Conservation (phyloP, 306 rosid species). For the Herpetospermum pedunculosum region DNA sequence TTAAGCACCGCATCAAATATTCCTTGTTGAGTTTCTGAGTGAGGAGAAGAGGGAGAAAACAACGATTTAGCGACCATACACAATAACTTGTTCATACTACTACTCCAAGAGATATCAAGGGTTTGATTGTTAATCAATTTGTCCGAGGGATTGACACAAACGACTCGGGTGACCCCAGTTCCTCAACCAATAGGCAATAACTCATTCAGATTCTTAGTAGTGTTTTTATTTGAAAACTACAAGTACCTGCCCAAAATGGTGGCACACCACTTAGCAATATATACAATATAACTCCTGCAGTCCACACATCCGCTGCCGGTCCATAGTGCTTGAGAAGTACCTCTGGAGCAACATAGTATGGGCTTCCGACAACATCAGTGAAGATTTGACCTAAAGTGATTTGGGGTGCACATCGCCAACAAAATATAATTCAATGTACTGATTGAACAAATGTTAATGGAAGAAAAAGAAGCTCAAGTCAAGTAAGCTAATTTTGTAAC, state of each 20-base stretch:
- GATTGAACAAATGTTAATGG: neutral
- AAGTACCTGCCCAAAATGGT: slow-evolving; percentile 73
- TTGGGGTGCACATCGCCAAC: neutral
- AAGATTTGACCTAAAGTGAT: slow-evolving; percentile 48
- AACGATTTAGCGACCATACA: slow-evolving; percentile 3
- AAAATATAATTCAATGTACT: neutral
- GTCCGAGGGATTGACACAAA: neutral
- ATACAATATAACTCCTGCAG: slow-evolving; percentile 68
- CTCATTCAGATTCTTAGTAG: neutral
- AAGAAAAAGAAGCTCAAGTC: neutral
- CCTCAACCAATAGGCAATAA: slow-evolving; percentile 1
- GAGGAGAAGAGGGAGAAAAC: slow-evolving; percentile 26
- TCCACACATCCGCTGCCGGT: slow-evolving; percentile 75
- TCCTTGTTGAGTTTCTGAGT: slow-evolving; percentile 74
- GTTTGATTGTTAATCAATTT: neutral
- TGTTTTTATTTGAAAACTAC: neutral
- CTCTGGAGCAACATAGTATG: slow-evolving; percentile 77
- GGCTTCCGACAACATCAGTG: slow-evolving; percentile 75
- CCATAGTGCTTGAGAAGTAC: slow-evolving; percentile 78
- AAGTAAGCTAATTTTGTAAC: neutral
- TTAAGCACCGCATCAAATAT: slow-evolving; percentile 74
- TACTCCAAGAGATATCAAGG: neutral
- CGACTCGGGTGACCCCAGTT: neutral
- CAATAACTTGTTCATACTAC: neutral
- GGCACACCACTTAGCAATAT: slow-evolving; percentile 74